Evolutionary conservation across 345 rosid genomes (phyloP), one percentile per base, ranked within the genome.

Genomic region (Salix exigua): DNA sequence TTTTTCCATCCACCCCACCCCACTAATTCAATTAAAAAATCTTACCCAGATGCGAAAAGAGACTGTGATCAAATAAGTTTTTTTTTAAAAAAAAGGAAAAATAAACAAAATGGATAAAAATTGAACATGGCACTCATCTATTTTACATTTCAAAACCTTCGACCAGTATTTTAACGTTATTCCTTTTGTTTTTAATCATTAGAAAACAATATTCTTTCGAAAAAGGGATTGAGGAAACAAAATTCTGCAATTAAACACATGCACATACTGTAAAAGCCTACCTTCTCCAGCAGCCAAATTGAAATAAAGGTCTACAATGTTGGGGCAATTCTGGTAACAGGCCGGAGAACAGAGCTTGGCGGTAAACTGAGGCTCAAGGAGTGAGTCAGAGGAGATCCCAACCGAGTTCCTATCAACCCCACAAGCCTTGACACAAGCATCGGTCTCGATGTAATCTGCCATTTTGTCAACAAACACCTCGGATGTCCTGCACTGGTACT

Each of bases 241-340:
- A n/a, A 23, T 23, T 23, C 28, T 23, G 6, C 5, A 4, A 23
- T 58, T 23, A 58, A 58, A 58, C 28, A 58, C 62, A 10, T 58
- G 62, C 28, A 58, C 23, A 3, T 23, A 58, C 0, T 10, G 63
- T 23, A 4, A 58, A 2, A 3, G 23, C 13, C 66, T 88, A 96
- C 99, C 99, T 93, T 96, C 99, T 6, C 97, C 99, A 73, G 96
- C 95, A 28, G 98, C 99, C 74, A 96, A 81, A 68, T 96, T 93
- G 88, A 86, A 93, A 90, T 91, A 93, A 30, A 96, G 99, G 71
- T 96, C 98, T 51, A 93, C 84, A 69, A 96, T 93, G 89, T 93
- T 96, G 85, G 96, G 92, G 81, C 99, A 96, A 40, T 79, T 83
- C 23, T 83, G 80, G 83, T 88, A 89, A 37, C 99, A 96, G 70